Percentiles rank a stretch among this genome's conserved stretches.
phyloP scores from a whole-genome alignment of 805 yeast species.

The Wickerhamiella azymoides region DNA sequence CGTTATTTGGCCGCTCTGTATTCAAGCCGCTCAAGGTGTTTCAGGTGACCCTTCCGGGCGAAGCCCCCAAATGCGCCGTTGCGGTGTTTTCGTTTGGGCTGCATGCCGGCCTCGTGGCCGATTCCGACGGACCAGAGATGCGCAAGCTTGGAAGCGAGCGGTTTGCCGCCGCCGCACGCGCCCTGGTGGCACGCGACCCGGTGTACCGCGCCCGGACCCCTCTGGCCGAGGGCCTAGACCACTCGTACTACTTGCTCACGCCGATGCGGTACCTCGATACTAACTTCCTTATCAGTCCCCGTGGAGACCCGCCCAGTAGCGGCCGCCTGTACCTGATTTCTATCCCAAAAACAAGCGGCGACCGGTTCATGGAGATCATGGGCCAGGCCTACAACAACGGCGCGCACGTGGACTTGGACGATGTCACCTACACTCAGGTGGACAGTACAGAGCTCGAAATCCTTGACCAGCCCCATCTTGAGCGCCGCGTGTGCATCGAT shows the following conservation, averaged over 20 bases:
- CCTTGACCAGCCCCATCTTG: constrained; percentile 24
- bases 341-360: constrained; percentile 28
- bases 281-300: constrained; percentile 49
- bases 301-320: constrained; percentile 32
- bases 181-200: constrained; percentile 37
- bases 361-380: constrained; percentile 41
- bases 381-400: constrained; percentile 43
- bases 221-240: constrained; percentile 16
- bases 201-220: constrained; percentile 33
- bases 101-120: constrained; percentile 75
- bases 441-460: constrained; percentile 11
- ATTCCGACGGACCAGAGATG: constrained; percentile 56
- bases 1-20: constrained; percentile 16
- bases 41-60: constrained; percentile 31
- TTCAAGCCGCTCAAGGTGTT: constrained; percentile 33
- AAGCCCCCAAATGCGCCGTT: constrained; percentile 27
- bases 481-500: constrained; percentile 49
- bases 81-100: constrained; percentile 77
- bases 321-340: constrained; percentile 33
- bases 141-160: constrained; percentile 50
- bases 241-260: constrained; percentile 48
- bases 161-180: constrained; percentile 56
- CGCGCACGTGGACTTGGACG: constrained; percentile 34
- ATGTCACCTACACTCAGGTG: constrained; percentile 35
- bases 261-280: constrained; percentile 45